These are phyloP conservation scores for Lupinus albus DNA, from an alignment of 306 rosid genomes.

Conservation along the genomic window DNA sequence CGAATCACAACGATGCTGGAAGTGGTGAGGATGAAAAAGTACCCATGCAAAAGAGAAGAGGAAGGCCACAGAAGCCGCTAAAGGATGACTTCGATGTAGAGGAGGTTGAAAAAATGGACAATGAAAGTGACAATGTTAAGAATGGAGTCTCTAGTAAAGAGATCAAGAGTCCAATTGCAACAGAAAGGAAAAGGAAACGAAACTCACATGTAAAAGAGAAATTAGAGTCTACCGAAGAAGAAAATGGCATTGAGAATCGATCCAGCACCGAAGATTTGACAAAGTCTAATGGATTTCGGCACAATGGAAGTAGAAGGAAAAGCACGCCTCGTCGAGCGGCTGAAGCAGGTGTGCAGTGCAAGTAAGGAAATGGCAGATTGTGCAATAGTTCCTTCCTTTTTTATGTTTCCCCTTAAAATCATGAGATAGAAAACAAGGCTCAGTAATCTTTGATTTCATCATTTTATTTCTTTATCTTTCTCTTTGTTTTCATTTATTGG, in stretches of 20 bases:
- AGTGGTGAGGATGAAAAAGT: slow-evolving; percentile 61
- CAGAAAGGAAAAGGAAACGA: slow-evolving; percentile 60
- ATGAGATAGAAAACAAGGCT: slow-evolving; percentile 52
- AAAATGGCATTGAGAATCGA: slow-evolving; percentile 48
- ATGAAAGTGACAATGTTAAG: slow-evolving; percentile 49
- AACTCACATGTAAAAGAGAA: slow-evolving; percentile 51
- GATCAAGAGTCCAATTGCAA: slow-evolving; percentile 39
- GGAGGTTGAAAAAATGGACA: slow-evolving; percentile 50
- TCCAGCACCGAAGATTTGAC: slow-evolving; percentile 48
- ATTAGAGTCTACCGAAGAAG: slow-evolving; percentile 50
- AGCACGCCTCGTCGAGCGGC: slow-evolving; percentile 88
- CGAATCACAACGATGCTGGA: slow-evolving; percentile 51
- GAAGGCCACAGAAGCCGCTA: slow-evolving; percentile 55
- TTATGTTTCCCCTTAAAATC: slow-evolving; percentile 27
- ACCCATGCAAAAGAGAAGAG: slow-evolving; percentile 57
- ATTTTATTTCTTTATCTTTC: slow-evolving; percentile 44
- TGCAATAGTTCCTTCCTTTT: slow-evolving; percentile 47
- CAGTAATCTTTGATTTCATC: slow-evolving; percentile 50
- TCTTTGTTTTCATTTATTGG: slow-evolving; percentile 12
- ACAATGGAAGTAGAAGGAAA: slow-evolving; percentile 84
- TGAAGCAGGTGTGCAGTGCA: slow-evolving; percentile 92
- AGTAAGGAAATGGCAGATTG: slow-evolving; percentile 48
- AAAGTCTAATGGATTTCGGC: slow-evolving; percentile 73
- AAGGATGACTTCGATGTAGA: slow-evolving; percentile 61
- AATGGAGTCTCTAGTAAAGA: slow-evolving; percentile 50